Evolutionary conservation across 768 basidiomycete species (phyloP), one percentile per base, ranked within the genome.

Genomic region (Lactarius sanguifluus): DNA sequence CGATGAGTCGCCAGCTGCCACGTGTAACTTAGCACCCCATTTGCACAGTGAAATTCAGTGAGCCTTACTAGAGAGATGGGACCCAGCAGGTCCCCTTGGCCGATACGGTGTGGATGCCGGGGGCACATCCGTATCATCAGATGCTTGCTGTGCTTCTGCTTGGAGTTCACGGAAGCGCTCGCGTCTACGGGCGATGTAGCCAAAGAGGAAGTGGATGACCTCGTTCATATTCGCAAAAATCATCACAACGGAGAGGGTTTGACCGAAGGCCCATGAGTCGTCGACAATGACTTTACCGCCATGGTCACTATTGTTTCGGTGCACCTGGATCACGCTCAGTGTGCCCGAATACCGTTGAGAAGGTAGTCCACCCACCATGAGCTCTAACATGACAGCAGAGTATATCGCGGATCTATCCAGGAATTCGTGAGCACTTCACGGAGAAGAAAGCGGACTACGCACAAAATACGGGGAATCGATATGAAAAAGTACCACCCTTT

Each of bases 161-260:
- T 55, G 57, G 57, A 13, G 23, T 15, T 16, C 15, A 18, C 16
- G 50, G 30, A 40, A 16, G 23, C 6, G 40, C 52, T 18, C 36
- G 38, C 23, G 52, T 28, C 41, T 34, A 10, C 40, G 52, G 34
- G 40, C 25, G 1, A 56, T 1, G 61, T 15, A n/a, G 38, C 55
- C 64, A 13, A 68, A 20, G 36, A 66, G 0, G 67, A 59, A 66
- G 59, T 62, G 47, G 32, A 62, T 7, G 3, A 63, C 2, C 45
- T 69, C 68, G 3, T 67, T 69, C 1, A 59, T 4, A 16, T 38
- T 68, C 36, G 61, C 57, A 9, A 62, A 20, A n/a, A 68, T 62
- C 68, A 67, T 67, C 36, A 69, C 61, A 30, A 62, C 32, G 20
- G 68, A 4, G n/a, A 69, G 61, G 43, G 59, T 32, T 54, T 69